Base-by-base conservation (phyloP, 2,329 filamentous ascomycete genomes). In the Trichophyton verrucosum region DNA sequence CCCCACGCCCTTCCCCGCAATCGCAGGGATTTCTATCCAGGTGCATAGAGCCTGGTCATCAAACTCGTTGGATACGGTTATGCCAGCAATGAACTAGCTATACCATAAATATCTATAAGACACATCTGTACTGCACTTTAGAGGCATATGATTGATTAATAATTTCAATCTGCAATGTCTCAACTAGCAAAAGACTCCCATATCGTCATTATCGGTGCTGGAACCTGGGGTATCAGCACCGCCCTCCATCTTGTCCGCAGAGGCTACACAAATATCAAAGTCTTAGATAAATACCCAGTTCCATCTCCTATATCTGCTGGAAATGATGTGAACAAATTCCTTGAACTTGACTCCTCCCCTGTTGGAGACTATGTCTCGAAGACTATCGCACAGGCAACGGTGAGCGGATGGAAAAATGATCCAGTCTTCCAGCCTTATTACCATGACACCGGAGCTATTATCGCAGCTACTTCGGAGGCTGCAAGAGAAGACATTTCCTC, bases 211-310 rank as follows among this genome's bases (percentile, higher is more conserved):
- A 66, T 78, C 11, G 76, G 76, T 15, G 74, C 72, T 1, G 76
- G 75, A 38, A 71, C 74, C 58, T 77, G 74, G 63, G 75, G 76
- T 51, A 69, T 77, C 62, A 72, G 71, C 60, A 78, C 74, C 6
- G 77, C 77, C 1, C 65, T 79, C 30, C 74, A 77, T 64, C 71
- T 79, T 3, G 73, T 73, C 6, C 68, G 70, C 56, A 67, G 75
- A 9, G 80, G 79, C 2, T 82, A 80, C 66, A 70, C 20, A 4
- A 71, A 77, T 62, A 71, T 81, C 27, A 80, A 73, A 7, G 73
- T 82, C 9, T 71, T 82, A 38, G 80, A 82, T 65, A 73, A 73
- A 63, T 76, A 81, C 64, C 69, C 74, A 8, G 20, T 49, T 11
- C 46, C 46, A 9, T 49, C 46, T 9, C 46, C 20, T 9, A 49